phyloP scores from a whole-genome alignment of 2,329 filamentous ascomycete species.

The Dactylellina leptospora region DNA sequence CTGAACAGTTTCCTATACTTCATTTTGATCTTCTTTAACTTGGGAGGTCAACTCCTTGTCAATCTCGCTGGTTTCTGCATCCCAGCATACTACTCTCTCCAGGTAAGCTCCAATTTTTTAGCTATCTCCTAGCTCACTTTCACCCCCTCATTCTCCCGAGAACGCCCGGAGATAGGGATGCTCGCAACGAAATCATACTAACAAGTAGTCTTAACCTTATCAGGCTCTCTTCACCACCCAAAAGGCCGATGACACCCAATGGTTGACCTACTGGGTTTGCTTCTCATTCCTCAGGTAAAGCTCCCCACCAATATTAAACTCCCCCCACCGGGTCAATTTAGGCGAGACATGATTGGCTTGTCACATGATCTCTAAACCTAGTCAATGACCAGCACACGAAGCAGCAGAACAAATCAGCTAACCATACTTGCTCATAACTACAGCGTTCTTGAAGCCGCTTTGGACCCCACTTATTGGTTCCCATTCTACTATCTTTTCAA shows the following conservation, averaged over 20 bases:
- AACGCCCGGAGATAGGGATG: constrained; percentile 5
- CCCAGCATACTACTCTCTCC: constrained; percentile 83
- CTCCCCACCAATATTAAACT: constrained; percentile 23
- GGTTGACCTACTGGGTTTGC: constrained; percentile 82
- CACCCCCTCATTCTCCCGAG: neutral
- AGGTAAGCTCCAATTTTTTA: constrained; percentile 12
- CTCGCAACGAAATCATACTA: constrained; percentile 18
- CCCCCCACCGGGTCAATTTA: constrained; percentile 31
- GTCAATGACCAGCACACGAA: neutral
- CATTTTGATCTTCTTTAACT: constrained; percentile 92
- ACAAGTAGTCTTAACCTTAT: constrained; percentile 14
- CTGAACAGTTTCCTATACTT: constrained; percentile 74
- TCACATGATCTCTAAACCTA: constrained; percentile 41
- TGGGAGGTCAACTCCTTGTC: constrained; percentile 85
- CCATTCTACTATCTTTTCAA: constrained; percentile 99
- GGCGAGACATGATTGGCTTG: constrained; percentile 46
- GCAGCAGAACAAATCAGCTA: constrained; percentile 13
- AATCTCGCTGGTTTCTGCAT: constrained; percentile 85
- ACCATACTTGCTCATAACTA: constrained; percentile 26
- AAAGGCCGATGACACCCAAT: constrained; percentile 82
- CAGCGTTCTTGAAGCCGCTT: constrained; percentile 78
- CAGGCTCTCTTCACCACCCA: constrained; percentile 74
- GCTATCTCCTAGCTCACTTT: neutral
- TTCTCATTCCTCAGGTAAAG: constrained; percentile 72
- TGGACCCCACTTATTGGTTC: constrained; percentile 92